phyloP scores from a whole-genome alignment of 1,284 basidiomycete species.

The Crucibulum parvulum region DNA sequence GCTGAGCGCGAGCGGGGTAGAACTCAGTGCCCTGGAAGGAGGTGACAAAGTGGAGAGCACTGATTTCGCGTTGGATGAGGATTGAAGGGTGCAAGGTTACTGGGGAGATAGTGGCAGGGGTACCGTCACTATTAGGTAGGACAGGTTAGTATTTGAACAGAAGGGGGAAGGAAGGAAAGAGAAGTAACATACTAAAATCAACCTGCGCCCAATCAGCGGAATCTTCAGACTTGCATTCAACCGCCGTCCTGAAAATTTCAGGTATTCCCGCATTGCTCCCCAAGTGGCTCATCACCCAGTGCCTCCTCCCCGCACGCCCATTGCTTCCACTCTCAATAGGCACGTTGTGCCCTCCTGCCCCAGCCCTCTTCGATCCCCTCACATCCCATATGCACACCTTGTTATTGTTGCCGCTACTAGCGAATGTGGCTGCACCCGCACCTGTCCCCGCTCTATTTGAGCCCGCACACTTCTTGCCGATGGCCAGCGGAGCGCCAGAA shows the following conservation, averaged over 20 bases:
- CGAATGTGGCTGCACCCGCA: slow-evolving; percentile 73
- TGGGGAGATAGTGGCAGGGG: slow-evolving; percentile 58
- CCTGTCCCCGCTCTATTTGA: slow-evolving; percentile 87
- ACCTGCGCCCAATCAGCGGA: slow-evolving; percentile 39
- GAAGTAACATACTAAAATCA: slow-evolving; percentile 31
- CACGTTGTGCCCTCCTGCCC: slow-evolving; percentile 13
- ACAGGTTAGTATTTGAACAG: neutral
- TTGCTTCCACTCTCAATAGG: slow-evolving; percentile 10
- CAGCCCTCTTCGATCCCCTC: slow-evolving; percentile 62
- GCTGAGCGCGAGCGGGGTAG: slow-evolving; percentile 74
- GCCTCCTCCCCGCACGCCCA: slow-evolving; percentile 44
- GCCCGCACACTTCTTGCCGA: slow-evolving; percentile 95
- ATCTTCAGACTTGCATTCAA: slow-evolving; percentile 34
- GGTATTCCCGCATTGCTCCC: slow-evolving; percentile 52
- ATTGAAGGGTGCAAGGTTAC: slow-evolving; percentile 60
- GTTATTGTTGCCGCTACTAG: slow-evolving; percentile 98
- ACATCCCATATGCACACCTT: slow-evolving; percentile 98
- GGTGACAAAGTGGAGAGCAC: slow-evolving; percentile 68
- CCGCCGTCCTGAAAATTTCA: too few relatives aligned
- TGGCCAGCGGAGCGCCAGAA: slow-evolving; percentile 86
- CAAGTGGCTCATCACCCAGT: slow-evolving; percentile 69
- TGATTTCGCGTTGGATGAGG: slow-evolving; percentile 76
- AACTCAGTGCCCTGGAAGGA: slow-evolving; percentile 67
- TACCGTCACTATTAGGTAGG: slow-evolving; percentile 29
- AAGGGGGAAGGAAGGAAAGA: slow-evolving; percentile 16